Evolutionary conservation across 768 basidiomycete genomes (phyloP).

Genomic region (Glaciozyma antarctica): DNA sequence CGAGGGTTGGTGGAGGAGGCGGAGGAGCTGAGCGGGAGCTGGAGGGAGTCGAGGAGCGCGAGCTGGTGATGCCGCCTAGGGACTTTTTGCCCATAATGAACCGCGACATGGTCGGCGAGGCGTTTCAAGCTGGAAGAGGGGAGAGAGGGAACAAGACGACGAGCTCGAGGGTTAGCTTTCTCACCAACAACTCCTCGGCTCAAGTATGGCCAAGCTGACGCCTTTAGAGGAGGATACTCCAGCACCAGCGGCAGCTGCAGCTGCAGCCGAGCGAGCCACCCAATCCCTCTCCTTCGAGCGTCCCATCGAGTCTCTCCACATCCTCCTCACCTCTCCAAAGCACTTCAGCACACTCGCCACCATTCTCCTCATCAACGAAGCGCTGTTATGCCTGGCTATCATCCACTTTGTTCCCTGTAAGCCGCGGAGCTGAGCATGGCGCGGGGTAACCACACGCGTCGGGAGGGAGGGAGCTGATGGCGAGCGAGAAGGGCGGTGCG

Average conservation of each 20-base stretch:
- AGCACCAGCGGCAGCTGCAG: neutral
- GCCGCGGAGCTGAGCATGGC: neutral
- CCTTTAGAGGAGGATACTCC: neutral
- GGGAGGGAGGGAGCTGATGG: neutral
- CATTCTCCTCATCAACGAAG: constrained; percentile 64
- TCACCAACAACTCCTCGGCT: no score
- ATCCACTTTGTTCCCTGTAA: constrained; percentile 72
- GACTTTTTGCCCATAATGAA: no score
- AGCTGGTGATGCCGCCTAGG: no score
- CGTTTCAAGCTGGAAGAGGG: no score
- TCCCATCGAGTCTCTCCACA: neutral
- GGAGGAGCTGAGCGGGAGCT: no score
- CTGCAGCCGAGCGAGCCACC: no score
- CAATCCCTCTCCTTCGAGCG: neutral
- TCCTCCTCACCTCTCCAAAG: neutral
- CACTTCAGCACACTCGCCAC: constrained; percentile 59
- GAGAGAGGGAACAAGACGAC: no score
- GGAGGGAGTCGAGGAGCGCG: no score
- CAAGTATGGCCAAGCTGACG: no score
- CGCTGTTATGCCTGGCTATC: constrained; percentile 42
- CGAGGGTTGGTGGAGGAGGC: no score
- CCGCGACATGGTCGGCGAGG: no score
- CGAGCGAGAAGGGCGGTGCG: neutral
- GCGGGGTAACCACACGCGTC: neutral
- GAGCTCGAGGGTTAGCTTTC: no score